A percentile compares a stretch with the other conserved stretches of the same genome.
These are phyloP conservation scores for Yarrowia sp. DNA, from an alignment of 805 yeast species.

Conservation along the genomic window DNA sequence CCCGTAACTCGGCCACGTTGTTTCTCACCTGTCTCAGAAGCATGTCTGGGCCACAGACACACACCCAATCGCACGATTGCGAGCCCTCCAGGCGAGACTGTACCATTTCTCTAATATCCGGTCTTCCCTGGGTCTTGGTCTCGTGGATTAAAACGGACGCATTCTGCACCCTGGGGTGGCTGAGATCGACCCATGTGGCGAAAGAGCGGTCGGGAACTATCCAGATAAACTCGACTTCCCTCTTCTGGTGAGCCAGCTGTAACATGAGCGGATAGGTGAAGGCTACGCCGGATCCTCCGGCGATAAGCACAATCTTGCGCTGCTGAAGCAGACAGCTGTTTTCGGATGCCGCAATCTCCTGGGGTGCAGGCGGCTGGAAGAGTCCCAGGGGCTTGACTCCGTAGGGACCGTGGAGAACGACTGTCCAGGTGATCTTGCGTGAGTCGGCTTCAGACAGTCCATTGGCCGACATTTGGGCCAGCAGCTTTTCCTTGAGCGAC, in stretches of 20 bases:
- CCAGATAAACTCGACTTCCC: conserved; percentile 47
- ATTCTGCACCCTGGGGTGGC: conserved; percentile 40
- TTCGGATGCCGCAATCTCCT: conserved; percentile 17
- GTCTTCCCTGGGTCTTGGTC: conserved; percentile 48
- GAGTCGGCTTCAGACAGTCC: background rate
- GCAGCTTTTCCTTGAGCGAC: conserved; percentile 40
- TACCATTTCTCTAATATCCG: conserved; percentile 45
- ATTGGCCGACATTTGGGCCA: background rate
- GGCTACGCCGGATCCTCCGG: conserved; percentile 51
- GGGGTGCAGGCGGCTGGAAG: conserved; percentile 26
- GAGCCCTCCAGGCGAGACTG: conserved; percentile 38
- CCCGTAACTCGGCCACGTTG: conserved; percentile 45
- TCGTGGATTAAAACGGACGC: conserved; percentile 31
- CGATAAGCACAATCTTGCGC: conserved; percentile 46
- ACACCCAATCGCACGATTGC: conserved; percentile 43
- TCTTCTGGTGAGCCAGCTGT: conserved; percentile 30
- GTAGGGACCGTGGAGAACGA: conserved; percentile 45
- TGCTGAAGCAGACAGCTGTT: conserved; percentile 42
- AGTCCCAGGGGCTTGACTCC: conserved; percentile 42
- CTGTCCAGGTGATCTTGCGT: conserved; percentile 19
- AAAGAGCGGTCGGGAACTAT: conserved; percentile 47
- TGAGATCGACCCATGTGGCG: conserved; percentile 46
- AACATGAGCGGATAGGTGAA: conserved; percentile 46
- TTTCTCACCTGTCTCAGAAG: conserved; percentile 47
- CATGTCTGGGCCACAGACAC: conserved; percentile 49